Conservation (phyloP, 2,329 filamentous ascomycete species). For the Fusarium aywerte region DNA sequence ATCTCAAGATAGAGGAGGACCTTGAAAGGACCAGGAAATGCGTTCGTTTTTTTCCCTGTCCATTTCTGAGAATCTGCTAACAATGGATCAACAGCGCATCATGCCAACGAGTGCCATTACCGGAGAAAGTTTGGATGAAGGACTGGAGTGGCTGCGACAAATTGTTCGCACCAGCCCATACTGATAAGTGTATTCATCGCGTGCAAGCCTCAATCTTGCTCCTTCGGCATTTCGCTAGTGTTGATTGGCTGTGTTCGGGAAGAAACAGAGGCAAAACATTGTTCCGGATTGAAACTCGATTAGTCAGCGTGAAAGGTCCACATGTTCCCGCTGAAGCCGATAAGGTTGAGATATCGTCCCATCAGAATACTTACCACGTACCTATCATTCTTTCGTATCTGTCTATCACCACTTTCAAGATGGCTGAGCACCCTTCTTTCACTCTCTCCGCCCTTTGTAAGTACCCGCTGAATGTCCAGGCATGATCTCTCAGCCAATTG, state of each 20-base stretch:
- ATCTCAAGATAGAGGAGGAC: background rate
- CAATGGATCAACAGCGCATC: background rate
- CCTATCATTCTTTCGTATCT: background rate
- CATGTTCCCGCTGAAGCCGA: slow-evolving; percentile 3
- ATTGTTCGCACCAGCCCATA: background rate
- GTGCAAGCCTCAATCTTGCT: too few relatives aligned
- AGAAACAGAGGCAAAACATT: background rate
- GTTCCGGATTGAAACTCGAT: background rate
- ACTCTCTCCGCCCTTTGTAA: slow-evolving; percentile 54
- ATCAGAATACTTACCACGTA: background rate
- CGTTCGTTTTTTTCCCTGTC: background rate
- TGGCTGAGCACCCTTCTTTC: slow-evolving; percentile 57
- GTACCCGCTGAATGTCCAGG: background rate
- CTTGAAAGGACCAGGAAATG: background rate
- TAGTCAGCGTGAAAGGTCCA: background rate
- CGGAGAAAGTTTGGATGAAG: background rate
- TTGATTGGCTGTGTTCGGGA: background rate
- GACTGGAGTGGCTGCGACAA: background rate
- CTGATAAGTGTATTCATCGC: background rate
- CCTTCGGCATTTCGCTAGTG: background rate
- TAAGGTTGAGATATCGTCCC: background rate
- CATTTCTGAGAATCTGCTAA: background rate
- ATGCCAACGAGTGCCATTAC: background rate
- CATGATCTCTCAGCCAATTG: background rate
- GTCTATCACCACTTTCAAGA: slow-evolving; percentile 23